phyloP scores from a whole-genome alignment of 306 rosid genomes.

The Adenanthera pavonina region DNA sequence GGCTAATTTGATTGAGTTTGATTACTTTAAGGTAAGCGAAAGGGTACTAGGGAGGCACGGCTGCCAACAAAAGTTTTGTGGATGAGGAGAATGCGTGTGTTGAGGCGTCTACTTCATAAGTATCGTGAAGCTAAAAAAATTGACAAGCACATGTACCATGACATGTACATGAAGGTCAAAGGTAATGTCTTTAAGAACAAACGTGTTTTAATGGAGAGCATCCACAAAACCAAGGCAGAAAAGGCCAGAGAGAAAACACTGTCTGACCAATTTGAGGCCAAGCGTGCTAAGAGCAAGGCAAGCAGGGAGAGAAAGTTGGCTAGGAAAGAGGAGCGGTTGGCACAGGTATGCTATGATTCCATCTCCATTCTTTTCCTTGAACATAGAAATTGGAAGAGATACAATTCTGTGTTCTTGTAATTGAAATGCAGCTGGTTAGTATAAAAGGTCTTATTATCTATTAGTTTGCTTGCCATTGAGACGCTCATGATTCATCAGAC shows the following conservation, averaged over 20 bases:
- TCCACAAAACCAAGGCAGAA: slow-evolving; percentile 56
- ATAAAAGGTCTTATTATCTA: neutral
- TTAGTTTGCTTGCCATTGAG: neutral
- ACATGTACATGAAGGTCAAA: slow-evolving; percentile 53
- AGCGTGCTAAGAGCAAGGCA: slow-evolving; percentile 57
- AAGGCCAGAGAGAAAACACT: slow-evolving; percentile 56
- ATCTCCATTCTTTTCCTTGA: neutral
- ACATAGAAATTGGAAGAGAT: neutral
- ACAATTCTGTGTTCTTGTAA: neutral
- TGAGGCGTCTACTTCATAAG: slow-evolving; percentile 13
- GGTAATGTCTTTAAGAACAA: slow-evolving; percentile 59
- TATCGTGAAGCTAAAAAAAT: slow-evolving; percentile 22
- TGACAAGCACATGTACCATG: slow-evolving; percentile 26
- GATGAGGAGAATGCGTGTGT: slow-evolving; percentile 29
- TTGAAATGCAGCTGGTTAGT: neutral
- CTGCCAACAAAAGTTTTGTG: slow-evolving; percentile 44
- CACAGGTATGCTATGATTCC: slow-evolving; percentile 39
- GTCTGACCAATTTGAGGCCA: slow-evolving; percentile 56
- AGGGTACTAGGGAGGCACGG: slow-evolving; percentile 59
- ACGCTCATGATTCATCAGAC: neutral
- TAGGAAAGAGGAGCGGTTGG: slow-evolving; percentile 49
- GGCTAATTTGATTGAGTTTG: neutral
- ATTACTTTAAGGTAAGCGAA: slow-evolving; percentile 45
- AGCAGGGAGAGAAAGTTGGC: slow-evolving; percentile 59
- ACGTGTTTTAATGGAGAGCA: slow-evolving; percentile 55